Evolutionary conservation across 306 rosid genomes (phyloP), one percentile per base, ranked within the genome.

Genomic region (Abrus precatorius): DNA sequence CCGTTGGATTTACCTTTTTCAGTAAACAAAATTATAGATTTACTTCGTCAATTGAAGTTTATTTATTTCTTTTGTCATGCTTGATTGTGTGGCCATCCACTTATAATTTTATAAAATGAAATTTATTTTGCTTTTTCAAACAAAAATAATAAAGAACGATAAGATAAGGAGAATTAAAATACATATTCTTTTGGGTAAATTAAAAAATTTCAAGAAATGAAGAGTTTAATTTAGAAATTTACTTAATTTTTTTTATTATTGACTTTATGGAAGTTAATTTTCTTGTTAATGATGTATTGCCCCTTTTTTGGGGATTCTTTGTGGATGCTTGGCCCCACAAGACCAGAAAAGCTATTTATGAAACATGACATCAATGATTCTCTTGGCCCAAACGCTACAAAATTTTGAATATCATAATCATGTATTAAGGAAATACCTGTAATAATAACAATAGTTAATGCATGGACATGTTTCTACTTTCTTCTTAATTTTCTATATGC

Each of bases 291-390:
- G 61, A 49, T 82, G 76, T 72, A 32, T 78, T 81, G 57, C 65
- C 74, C 74, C 75, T 67, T 29, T 64, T 59, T 84, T 40, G 77
- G 70, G 79, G 80, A 76, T 77, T 77, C 75, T 77, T 41, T 60
- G 29, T 36, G 34, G 45, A 65, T 76, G 76, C 29, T 80, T 53
- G 86, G 82, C 63, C 90, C 86, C 82, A 81, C 82, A 29, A 34
- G 40, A 81, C 86, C 64, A 40, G 36, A 56, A 77, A 63, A 41
- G 61, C 53, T 54, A 68, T 76, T 49, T n/a, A 5, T 52, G 72
- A 74, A 74, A 77, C 78, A 75, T 79, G 85, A 64, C 81, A 55
- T 71, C 77, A 86, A 80, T 76, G 72, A 86, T 86, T 84, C 76
- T 80, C 68, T 11, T 36, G 83, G 75, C 36, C 72, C 72, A 60